These are phyloP conservation scores for Mrakia blollopis DNA, from an alignment of 768 basidiomycete genomes.

Conservation along the genomic window DNA sequence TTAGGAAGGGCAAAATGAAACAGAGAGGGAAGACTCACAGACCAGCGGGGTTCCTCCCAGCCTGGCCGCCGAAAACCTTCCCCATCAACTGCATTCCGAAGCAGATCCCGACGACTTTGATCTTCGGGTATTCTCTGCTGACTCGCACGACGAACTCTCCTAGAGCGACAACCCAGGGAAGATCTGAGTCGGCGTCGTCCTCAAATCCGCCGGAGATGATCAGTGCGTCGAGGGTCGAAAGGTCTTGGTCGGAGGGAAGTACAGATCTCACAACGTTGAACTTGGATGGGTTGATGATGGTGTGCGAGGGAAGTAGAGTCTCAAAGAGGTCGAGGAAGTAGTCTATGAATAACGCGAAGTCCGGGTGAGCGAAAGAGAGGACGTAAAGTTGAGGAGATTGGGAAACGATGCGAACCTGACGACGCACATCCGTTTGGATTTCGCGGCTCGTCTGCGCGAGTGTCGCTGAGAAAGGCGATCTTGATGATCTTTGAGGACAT, in stretches of 20 bases:
- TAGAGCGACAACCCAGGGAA: neutral
- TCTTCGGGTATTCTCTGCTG: neutral
- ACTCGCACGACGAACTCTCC: neutral
- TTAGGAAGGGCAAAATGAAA: no score
- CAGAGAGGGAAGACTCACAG: neutral
- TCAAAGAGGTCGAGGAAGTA: conserved; percentile 1
- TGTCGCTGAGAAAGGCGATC: neutral
- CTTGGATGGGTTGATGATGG: neutral
- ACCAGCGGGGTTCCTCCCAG: neutral
- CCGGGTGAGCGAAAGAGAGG: neutral
- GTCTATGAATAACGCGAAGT: neutral
- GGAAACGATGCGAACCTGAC: neutral
- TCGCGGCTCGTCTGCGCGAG: neutral
- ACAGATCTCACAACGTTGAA: neutral
- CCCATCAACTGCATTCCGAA: neutral
- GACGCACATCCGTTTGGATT: neutral
- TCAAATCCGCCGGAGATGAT: neutral
- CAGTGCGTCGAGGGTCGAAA: neutral
- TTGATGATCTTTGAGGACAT: neutral
- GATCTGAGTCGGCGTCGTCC: neutral
- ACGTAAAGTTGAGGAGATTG: neutral
- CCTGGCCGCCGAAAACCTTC: neutral
- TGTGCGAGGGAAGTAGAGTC: neutral
- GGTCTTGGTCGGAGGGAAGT: neutral
- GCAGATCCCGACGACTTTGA: neutral